Evolutionary conservation across 495 filamentous ascomycete species (phyloP).

Genomic region (Extremus antarcticus): DNA sequence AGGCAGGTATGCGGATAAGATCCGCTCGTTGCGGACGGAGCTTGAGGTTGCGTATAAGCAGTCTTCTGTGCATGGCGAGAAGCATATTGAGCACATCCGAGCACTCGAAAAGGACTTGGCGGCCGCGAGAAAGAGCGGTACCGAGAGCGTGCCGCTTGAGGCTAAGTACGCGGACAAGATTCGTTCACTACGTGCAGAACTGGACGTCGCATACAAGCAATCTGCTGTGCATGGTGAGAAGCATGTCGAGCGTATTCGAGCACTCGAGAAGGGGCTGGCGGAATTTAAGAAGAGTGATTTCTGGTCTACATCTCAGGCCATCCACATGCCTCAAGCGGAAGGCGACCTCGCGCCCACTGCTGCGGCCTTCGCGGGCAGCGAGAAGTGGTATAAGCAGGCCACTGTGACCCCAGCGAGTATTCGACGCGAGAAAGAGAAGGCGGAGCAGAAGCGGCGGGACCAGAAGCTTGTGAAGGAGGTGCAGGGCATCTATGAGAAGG

Average conservation of each 20-base stretch:
- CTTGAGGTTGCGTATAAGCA: constrained; percentile 16
- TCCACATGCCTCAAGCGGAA: constrained; percentile 53
- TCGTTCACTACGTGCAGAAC: background rate
- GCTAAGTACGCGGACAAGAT: background rate
- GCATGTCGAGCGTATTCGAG: background rate
- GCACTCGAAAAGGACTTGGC: constrained; percentile 8
- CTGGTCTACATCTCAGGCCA: background rate
- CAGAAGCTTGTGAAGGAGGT: constrained; percentile 32
- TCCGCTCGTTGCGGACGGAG: constrained; percentile 5
- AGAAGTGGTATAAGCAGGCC: constrained; percentile 29
- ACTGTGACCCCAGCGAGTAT: background rate
- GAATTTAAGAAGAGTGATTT: constrained; percentile 25
- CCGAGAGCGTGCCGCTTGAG: background rate
- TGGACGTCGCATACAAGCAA: background rate
- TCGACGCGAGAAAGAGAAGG: constrained; percentile 12
- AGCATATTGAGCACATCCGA: constrained; percentile 14
- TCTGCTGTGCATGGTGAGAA: background rate
- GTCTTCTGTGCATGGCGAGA: constrained; percentile 15
- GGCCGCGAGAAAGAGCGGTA: constrained; percentile 48
- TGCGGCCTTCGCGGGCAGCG: constrained; percentile 21
- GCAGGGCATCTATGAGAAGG: constrained; percentile 36
- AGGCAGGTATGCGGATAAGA: constrained; percentile 10
- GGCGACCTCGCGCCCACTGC: constrained; percentile 29
- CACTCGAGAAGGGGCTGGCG: background rate
- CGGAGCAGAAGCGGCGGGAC: constrained; percentile 23